A percentile compares a stretch with the other conserved stretches of the same genome.
Evolutionary conservation across 768 basidiomycete genomes (phyloP).

Genomic region (Rhizopogon vulgaris): DNA sequence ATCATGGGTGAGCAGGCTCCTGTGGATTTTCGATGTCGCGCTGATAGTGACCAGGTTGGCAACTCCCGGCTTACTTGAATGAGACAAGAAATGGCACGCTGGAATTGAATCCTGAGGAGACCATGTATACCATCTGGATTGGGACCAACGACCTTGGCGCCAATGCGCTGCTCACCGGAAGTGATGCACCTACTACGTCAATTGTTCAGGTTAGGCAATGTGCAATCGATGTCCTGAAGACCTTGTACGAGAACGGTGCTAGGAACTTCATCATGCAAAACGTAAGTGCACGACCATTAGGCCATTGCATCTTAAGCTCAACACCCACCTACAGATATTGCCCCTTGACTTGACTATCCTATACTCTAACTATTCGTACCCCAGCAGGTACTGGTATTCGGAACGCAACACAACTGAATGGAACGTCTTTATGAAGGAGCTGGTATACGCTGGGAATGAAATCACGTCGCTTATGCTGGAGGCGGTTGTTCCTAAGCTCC

Average conservation of each 20-base stretch:
- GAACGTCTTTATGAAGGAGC: constrained; percentile 49
- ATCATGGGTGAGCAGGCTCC: constrained; percentile 44
- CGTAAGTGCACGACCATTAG: constrained; percentile 28
- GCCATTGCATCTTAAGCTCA: neutral
- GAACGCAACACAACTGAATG: constrained; percentile 52
- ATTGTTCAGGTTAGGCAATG: constrained; percentile 54
- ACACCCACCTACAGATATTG: constrained; percentile 40
- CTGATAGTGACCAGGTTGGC: constrained; percentile 7
- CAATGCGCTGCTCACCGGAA: constrained; percentile 47
- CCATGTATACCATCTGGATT: constrained; percentile 63
- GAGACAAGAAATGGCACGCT: constrained; percentile 37
- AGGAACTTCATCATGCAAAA: constrained; percentile 68
- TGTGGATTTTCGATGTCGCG: too few species aligned
- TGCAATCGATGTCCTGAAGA: constrained; percentile 54
- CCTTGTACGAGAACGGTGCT: constrained; percentile 51
- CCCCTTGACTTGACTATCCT: constrained; percentile 45
- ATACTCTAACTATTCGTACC: constrained; percentile 42
- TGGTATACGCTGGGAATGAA: constrained; percentile 44
- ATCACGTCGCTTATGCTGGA: constrained; percentile 46
- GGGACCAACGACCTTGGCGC: constrained; percentile 62
- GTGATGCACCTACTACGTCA: constrained; percentile 38
- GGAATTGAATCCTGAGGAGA: constrained; percentile 34
- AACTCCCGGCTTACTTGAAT: constrained; percentile 44
- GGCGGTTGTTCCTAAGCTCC: constrained; percentile 40
- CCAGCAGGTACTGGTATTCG: constrained; percentile 44